Percentiles rank a stretch among this genome's conserved stretches.
These are phyloP conservation scores for Rhizopus delemar DNA, from an alignment of 371 early-diverging fungal genomes.

Conservation along the genomic window DNA sequence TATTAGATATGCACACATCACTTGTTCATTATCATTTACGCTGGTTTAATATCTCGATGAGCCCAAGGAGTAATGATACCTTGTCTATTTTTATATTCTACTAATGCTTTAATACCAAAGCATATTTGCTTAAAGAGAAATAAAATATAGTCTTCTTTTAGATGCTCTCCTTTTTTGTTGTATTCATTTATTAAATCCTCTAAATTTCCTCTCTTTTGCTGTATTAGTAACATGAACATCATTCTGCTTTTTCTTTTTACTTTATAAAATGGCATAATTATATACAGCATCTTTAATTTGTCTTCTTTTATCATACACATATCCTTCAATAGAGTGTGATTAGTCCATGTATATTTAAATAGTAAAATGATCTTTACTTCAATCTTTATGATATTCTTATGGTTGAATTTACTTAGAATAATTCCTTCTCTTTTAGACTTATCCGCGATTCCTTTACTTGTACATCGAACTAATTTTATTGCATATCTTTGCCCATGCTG, in stretches of 20 bases:
- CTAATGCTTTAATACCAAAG: slow-evolving; percentile 49
- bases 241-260: slow-evolving; percentile 23
- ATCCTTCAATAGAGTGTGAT: slow-evolving; percentile 8
- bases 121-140: slow-evolving; percentile 60
- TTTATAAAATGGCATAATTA: slow-evolving; percentile 65
- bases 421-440: slow-evolving; percentile 65
- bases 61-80: slow-evolving; percentile 47
- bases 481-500: slow-evolving; percentile 60
- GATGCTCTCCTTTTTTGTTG: slow-evolving; percentile 41
- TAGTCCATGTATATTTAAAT: too few relatives aligned
- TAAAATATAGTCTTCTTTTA: slow-evolving; percentile 56
- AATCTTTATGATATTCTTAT: slow-evolving; percentile 66
- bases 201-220: slow-evolving; percentile 52
- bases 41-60: slow-evolving; percentile 76
- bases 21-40: slow-evolving; percentile 38
- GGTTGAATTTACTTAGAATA: slow-evolving; percentile 55
- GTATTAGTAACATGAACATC: not conserved
- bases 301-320: slow-evolving; percentile 54
- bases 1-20: not conserved
- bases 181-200: slow-evolving; percentile 57
- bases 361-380: slow-evolving; percentile 42
- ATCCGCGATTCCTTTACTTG: slow-evolving; percentile 59
- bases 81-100: slow-evolving; percentile 22
- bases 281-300: slow-evolving; percentile 64
- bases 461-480: slow-evolving; percentile 71